Percentiles rank a stretch among this genome's conserved stretches.
Conservation (phyloP, 306 rosid genomes). For the Medicago truncatula region MtrunA17r5.0-ANR NC_053045.1:61868001-61868500, state of each 20-base stretch:
- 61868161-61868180: background rate
- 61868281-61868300: background rate
- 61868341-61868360: conserved; percentile 14
- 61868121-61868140: background rate
- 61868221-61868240: conserved; percentile 12
- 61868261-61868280: background rate
- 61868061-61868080: no score
- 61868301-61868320: background rate
- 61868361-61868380: background rate
- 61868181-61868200: background rate
- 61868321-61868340: background rate
- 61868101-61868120: no score
- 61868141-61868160: background rate
- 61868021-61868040: no score
- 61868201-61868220: background rate
- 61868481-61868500: background rate
- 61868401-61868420: background rate
- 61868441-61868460: conserved; percentile 25
- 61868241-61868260: background rate
- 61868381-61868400: conserved; percentile 34
- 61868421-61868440: conserved; percentile 33
- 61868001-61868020: no score
- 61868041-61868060: no score
- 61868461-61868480: background rate
- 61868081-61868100: no score